Evolutionary conservation across 495 filamentous ascomycete species (phyloP).

Genomic region (Xylaria scruposa): DNA sequence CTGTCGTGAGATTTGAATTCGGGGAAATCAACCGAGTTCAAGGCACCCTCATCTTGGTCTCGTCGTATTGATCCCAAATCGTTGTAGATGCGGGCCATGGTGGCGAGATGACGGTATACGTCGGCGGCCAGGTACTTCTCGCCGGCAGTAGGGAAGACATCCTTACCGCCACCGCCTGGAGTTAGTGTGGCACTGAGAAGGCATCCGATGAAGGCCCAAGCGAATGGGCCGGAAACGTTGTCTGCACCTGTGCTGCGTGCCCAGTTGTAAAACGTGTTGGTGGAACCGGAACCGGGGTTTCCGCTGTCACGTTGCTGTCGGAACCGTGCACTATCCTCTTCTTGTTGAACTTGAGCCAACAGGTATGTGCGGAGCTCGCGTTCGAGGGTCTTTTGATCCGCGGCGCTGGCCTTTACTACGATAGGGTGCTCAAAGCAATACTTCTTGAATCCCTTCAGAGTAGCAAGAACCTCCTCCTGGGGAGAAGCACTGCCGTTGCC

Average conservation of each 20-base stretch:
- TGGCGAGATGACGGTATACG: conserved; percentile 42
- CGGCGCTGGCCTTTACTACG: conserved; percentile 9
- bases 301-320: conserved; percentile 16
- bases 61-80: conserved; percentile 45
- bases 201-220: conserved; percentile 47
- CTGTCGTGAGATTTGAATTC: conserved; percentile 34
- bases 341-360: conserved; percentile 37
- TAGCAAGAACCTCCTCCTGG: conserved; percentile 13
- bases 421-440: conserved; percentile 27
- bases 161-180: conserved; percentile 21
- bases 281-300: neutral
- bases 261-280: conserved; percentile 40
- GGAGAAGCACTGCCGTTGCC: conserved; percentile 11
- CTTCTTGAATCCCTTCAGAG: conserved; percentile 26
- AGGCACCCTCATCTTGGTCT: conserved; percentile 45
- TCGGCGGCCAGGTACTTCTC: conserved; percentile 44
- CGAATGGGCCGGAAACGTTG: conserved; percentile 45
- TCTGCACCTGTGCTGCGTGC: conserved; percentile 44
- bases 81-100: conserved; percentile 51
- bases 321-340: conserved; percentile 34
- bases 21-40: conserved; percentile 51
- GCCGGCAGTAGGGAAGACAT: conserved; percentile 27
- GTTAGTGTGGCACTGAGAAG: conserved; percentile 36
- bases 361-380: conserved; percentile 37
- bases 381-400: conserved; percentile 17